Evolutionary conservation across 2,329 filamentous ascomycete genomes (phyloP), one percentile per base, ranked within the genome.

Genomic region (Simplicillium aogashimaense): DNA sequence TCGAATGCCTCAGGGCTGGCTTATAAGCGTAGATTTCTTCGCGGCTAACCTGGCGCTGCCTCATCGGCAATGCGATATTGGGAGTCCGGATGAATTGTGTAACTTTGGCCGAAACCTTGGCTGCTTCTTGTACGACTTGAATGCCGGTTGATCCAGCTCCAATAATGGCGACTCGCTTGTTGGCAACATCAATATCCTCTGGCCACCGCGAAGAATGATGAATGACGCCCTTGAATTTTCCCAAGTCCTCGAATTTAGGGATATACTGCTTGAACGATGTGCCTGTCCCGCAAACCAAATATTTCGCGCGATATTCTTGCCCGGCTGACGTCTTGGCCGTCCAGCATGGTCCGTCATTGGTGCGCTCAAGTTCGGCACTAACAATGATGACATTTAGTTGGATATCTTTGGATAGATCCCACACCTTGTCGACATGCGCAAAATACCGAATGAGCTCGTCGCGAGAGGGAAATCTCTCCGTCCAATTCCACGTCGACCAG

Each of bases 71-170:
- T 1, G 71, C 72, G 7, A 77, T 58, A 41, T 81, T 81, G 0
- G 77, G 76, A 2, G 75, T 81, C 13, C 78, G 66, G 48, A 80
- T 74, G 52, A 79, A 79, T 16, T 81, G 70, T 2, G 54, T 64
- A 29, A 81, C 46, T 3, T 66, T 56, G 11, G 58, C 64, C 1
- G 65, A 70, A n/a, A 62, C 51, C 11, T 67, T 67, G 2, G 65
- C 70, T 50, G 67, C 70, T 41, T 72, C 73, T 47, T 81, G 77
- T 1, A 69, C 65, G 38, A 77, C 68, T 46, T 80, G 76, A 8
- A 79, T 67, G 4, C 74, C 76, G 1, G 72, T 72, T 0, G 74
- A 70, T 3, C 76, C 76, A 1, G 74, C 78, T 10, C 76, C 76
- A 18, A 80, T 69, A 38, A 80, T 67, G 16, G 67, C 75, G 35